Evolutionary conservation across 495 filamentous ascomycete species (phyloP).

Genomic region (Penicillium samsonianum): DNA sequence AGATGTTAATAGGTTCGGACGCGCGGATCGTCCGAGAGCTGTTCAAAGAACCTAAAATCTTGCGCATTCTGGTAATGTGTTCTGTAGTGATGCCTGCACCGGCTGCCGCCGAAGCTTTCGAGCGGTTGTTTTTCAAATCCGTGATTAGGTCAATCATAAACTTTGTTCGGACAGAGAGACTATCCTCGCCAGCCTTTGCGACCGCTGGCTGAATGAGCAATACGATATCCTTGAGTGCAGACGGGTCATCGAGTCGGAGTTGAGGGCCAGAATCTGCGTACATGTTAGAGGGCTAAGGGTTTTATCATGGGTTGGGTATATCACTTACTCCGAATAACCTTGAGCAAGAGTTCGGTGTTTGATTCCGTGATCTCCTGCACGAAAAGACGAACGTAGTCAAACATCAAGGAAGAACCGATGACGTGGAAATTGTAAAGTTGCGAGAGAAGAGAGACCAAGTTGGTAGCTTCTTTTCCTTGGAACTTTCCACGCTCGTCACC

Average conservation of each 20-base stretch:
- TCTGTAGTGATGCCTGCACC: conserved; percentile 67
- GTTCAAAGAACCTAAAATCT: conserved; percentile 73
- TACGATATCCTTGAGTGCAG: conserved; percentile 89
- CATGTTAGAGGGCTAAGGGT: conserved; percentile 9
- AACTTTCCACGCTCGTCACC: conserved; percentile 42
- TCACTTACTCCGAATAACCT: conserved; percentile 69
- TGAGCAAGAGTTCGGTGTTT: conserved; percentile 89
- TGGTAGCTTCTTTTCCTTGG: conserved; percentile 68
- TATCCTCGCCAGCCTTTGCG: conserved; percentile 62
- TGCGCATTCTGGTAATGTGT: conserved; percentile 82
- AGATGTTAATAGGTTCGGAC: conserved; percentile 78
- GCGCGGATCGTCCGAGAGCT: conserved; percentile 62
- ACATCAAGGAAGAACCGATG: conserved; percentile 76
- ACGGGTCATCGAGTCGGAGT: conserved; percentile 86
- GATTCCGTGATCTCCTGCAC: conserved; percentile 74
- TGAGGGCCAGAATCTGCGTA: conserved; percentile 66
- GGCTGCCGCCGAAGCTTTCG: conserved; percentile 68
- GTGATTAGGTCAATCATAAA: conserved; percentile 99
- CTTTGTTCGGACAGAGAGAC: conserved; percentile 82
- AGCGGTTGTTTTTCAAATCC: conserved; percentile 88
- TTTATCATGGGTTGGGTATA: background rate
- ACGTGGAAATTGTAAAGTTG: conserved; percentile 91
- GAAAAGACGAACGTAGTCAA: conserved; percentile 84
- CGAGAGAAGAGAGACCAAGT: conserved; percentile 81
- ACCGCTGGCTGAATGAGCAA: conserved; percentile 72